Evolutionary conservation across 352 stramenopile species (phyloP).

Genomic region (Phytophthora europaea): DNA sequence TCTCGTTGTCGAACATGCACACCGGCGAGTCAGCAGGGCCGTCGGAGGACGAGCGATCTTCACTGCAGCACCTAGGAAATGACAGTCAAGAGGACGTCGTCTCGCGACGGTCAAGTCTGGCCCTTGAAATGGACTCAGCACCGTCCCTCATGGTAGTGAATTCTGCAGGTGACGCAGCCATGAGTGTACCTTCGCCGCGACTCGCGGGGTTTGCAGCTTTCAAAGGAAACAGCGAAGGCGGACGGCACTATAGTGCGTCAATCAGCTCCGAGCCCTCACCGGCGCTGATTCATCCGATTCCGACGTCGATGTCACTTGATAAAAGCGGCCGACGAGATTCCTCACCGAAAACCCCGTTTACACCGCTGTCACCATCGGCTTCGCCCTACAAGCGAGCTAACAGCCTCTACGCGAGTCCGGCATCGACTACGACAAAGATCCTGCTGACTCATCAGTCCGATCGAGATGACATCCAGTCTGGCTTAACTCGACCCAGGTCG

Average conservation of each 20-base stretch:
- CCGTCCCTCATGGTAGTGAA: slow-evolving; percentile 34
- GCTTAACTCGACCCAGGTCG: slow-evolving; percentile 36
- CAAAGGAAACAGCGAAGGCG: slow-evolving; percentile 14
- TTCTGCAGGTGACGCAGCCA: slow-evolving; percentile 14
- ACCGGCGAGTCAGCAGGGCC: slow-evolving; percentile 3
- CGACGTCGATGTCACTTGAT: slow-evolving; percentile 18
- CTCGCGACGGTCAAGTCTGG: slow-evolving; percentile 23
- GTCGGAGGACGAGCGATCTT: slow-evolving; percentile 15
- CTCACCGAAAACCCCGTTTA: slow-evolving; percentile 11
- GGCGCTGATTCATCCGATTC: slow-evolving; percentile 46
- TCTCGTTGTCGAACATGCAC: background rate
- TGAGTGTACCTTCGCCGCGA: slow-evolving; percentile 27
- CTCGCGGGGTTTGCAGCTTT: slow-evolving; percentile 29
- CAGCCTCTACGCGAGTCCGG: slow-evolving; percentile 40
- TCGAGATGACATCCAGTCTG: slow-evolving; percentile 12
- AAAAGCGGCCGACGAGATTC: slow-evolving; percentile 24
- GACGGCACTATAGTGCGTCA: slow-evolving; percentile 2
- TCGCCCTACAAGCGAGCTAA: slow-evolving; percentile 58
- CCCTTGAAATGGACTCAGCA: slow-evolving; percentile 26
- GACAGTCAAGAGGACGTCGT: slow-evolving; percentile 21
- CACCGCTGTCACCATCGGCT: slow-evolving; percentile 29
- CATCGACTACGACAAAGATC: slow-evolving; percentile 21
- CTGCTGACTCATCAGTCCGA: slow-evolving; percentile 22
- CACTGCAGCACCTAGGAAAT: slow-evolving; percentile 3
- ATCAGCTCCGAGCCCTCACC: slow-evolving; percentile 19